These are phyloP conservation scores for Lodderomyces metapsilosis DNA, from an alignment of 1,139 yeast species.

Conservation along the genomic window DNA sequence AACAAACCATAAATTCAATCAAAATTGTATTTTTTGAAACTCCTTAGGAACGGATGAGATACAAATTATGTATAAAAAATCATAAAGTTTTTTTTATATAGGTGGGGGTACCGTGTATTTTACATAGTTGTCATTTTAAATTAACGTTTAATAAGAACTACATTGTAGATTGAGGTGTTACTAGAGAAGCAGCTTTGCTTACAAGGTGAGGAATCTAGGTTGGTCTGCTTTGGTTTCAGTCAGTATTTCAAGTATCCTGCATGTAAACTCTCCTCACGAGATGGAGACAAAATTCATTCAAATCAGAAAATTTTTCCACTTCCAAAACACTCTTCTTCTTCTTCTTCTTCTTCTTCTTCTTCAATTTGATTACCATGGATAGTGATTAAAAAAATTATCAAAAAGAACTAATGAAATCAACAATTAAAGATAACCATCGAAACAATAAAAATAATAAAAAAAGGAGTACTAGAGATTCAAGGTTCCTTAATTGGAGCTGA, in stretches of 20 bases:
- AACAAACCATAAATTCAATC: not conserved
- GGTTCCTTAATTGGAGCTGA: not conserved
- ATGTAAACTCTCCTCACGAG: not conserved
- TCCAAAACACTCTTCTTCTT: not conserved
- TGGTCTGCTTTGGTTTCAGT: not conserved
- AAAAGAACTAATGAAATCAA: constrained; percentile 12
- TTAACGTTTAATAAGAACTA: constrained; percentile 4
- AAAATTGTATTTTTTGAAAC: not conserved
- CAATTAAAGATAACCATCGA: not conserved
- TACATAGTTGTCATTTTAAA: constrained; percentile 13
- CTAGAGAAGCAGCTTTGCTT: not conserved
- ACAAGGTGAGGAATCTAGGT: not conserved
- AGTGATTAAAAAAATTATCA: constrained; percentile 25
- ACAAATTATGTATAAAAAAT: constrained; percentile 2
- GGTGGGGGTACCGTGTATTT: constrained; percentile 15
- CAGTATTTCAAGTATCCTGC: not conserved
- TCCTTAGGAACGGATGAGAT: not conserved
- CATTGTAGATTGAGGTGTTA: not conserved
- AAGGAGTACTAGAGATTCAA: constrained; percentile 3
- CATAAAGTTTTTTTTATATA: constrained; percentile 1
- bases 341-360: constrained; percentile 13
- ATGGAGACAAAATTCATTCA: not conserved
- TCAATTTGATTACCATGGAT: constrained; percentile 49
- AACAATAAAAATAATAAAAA: constrained; percentile 14
- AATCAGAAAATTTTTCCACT: constrained; percentile 7